These are phyloP conservation scores for Oidiodendron maius DNA, from an alignment of 495 filamentous ascomycete species.

Conservation along the genomic window DNA sequence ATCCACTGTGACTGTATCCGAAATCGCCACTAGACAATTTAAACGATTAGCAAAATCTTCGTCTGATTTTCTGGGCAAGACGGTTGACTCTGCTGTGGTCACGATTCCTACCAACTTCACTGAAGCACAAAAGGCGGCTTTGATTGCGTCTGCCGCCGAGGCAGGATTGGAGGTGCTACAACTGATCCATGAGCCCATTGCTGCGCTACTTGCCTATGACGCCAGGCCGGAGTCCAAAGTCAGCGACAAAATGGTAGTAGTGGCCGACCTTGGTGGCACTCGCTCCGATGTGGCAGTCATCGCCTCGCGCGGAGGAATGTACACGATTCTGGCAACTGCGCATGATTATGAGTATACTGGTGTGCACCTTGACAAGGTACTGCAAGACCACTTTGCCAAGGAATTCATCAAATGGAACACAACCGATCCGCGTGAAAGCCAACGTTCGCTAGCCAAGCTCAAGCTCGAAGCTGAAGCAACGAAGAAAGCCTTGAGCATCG, in stretches of 20 bases:
- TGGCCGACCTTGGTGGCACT: conserved; percentile 89
- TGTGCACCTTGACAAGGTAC: conserved; percentile 72
- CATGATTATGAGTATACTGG: conserved; percentile 94
- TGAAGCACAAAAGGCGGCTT: conserved; percentile 75
- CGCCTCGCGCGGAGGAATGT: conserved; percentile 88
- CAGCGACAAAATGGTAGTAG: conserved; percentile 82
- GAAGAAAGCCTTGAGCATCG: conserved; percentile 84
- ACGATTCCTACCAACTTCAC: conserved; percentile 90
- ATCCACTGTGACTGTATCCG: conserved; percentile 70
- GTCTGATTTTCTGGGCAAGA: conserved; percentile 84
- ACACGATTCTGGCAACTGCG: conserved; percentile 86
- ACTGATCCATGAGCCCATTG: conserved; percentile 88
- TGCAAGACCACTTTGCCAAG: conserved; percentile 96
- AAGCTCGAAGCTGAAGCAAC: conserved; percentile 85
- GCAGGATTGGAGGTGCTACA: conserved; percentile 88
- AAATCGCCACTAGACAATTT: conserved; percentile 83
- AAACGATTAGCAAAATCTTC: conserved; percentile 76
- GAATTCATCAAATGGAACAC: conserved; percentile 96
- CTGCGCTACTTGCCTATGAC: conserved; percentile 88
- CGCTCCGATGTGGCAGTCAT: conserved; percentile 88
- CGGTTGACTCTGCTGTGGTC: conserved; percentile 87
- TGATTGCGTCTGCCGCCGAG: conserved; percentile 68
- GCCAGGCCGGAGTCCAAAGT: conserved; percentile 69
- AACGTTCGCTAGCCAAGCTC: conserved; percentile 80
- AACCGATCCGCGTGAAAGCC: conserved; percentile 76